These are phyloP conservation scores for Blepharisma stoltei DNA, from an alignment of 73 alveolate species.

Conservation along the genomic window DNA sequence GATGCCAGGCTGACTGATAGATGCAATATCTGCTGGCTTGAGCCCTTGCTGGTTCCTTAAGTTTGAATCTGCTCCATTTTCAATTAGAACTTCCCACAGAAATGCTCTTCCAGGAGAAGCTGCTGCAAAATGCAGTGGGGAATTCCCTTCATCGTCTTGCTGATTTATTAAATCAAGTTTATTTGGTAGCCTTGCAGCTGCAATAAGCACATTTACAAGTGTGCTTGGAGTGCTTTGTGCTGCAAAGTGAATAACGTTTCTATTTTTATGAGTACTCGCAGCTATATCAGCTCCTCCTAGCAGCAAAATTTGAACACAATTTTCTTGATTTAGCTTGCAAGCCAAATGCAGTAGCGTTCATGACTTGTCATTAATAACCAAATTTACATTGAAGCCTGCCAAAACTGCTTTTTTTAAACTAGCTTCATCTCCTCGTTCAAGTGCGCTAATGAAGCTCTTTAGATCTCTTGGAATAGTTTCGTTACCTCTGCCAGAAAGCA, in stretches of 20 bases:
- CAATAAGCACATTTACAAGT: background rate
- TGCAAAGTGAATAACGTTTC: slow-evolving; percentile 29
- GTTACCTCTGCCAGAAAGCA: background rate
- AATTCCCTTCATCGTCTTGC: slow-evolving; percentile 22
- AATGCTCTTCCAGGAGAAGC: background rate
- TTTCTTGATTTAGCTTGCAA: slow-evolving; percentile 4
- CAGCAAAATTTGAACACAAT: background rate
- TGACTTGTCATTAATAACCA: background rate
- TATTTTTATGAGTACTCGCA: slow-evolving; percentile 19
- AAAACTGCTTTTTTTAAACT: background rate
- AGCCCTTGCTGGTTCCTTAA: slow-evolving; percentile 12
- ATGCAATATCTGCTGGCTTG: slow-evolving; percentile 1
- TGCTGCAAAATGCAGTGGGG: slow-evolving; percentile 32
- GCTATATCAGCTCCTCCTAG: slow-evolving; percentile 18
- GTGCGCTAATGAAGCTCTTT: background rate
- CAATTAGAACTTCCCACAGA: slow-evolving; percentile 16
- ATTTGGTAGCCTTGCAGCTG: background rate
- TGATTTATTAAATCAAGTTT: background rate
- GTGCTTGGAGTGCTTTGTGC: slow-evolving; percentile 27
- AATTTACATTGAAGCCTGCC: slow-evolving; percentile 4
- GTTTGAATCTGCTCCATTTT: slow-evolving; percentile 33
- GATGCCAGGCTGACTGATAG: background rate
- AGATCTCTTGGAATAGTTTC: slow-evolving; percentile 12
- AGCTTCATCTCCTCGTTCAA: slow-evolving; percentile 11
- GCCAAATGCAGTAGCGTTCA: slow-evolving; percentile 29